phyloP scores from a whole-genome alignment of 1,284 basidiomycete species.

The Malassezia sp. region DNA sequence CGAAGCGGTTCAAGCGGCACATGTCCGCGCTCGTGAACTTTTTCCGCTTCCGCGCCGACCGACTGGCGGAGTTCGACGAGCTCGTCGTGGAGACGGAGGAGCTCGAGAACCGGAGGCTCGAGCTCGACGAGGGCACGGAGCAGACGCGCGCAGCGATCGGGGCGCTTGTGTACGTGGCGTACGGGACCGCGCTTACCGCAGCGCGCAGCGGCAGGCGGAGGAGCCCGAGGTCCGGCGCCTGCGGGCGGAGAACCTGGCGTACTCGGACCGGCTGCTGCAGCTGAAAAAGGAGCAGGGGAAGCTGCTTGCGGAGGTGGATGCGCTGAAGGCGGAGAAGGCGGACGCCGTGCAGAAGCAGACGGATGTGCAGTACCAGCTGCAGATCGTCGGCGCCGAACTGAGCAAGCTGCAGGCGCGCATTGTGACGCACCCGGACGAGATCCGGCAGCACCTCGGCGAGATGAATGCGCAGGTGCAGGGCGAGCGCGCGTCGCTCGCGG shows the following conservation, averaged over 20 bases:
- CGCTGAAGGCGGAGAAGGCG: conserved; percentile 27
- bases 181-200: too few relatives aligned
- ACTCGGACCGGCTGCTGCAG: conserved; percentile 59
- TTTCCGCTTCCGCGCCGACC: conserved; percentile 38
- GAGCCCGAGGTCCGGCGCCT: conserved; percentile 58
- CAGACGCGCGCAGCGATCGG: conserved; percentile 51
- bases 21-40: conserved; percentile 45
- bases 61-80: conserved; percentile 55
- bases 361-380: conserved; percentile 29
- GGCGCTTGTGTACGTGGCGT: too few relatives aligned
- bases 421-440: conserved; percentile 26
- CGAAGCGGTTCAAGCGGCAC: conserved; percentile 41
- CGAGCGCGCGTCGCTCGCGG: conserved; percentile 58
- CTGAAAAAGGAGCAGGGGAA: conserved; percentile 25
- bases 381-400: conserved; percentile 27
- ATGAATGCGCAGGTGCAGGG: conserved; percentile 56
- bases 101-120: conserved; percentile 53
- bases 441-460: conserved; percentile 23
- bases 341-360: conserved; percentile 24
- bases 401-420: conserved; percentile 32
- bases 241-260: conserved; percentile 64
- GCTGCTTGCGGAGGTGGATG: conserved; percentile 26
- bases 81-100: conserved; percentile 56
- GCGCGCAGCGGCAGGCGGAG: conserved; percentile 50
- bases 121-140: conserved; percentile 53